Conservation (phyloP, 2,329 filamentous ascomycete genomes). For the Beauveria medogensis region DNA sequence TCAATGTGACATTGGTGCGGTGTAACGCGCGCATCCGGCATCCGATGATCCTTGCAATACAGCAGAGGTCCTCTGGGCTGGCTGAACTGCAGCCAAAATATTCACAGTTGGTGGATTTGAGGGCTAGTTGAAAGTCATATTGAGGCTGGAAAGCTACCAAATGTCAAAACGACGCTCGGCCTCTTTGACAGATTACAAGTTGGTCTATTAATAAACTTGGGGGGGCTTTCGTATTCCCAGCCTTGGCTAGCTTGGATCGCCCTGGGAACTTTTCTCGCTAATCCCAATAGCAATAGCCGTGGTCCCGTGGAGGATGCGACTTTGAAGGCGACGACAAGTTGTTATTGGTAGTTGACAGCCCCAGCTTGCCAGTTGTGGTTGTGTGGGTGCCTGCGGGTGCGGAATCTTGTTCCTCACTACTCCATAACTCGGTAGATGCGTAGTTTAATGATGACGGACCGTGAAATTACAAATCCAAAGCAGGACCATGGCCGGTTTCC, state of each 20-base stretch:
- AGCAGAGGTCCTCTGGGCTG: too few relatives aligned
- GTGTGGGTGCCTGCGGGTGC: background rate
- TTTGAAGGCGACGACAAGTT: background rate
- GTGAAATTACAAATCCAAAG: too few relatives aligned
- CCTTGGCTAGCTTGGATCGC: conserved; percentile 8
- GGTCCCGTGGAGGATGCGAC: background rate
- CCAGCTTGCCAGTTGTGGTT: background rate
- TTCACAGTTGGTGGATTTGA: too few relatives aligned
- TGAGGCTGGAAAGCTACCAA: background rate
- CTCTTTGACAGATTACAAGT: background rate
- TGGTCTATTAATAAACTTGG: conserved; percentile 2
- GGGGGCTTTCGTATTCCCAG: background rate
- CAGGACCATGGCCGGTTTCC: too few relatives aligned
- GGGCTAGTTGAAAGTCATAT: too few relatives aligned
- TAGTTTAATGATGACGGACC: too few relatives aligned
- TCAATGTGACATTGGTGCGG: too few relatives aligned
- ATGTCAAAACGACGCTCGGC: too few relatives aligned
- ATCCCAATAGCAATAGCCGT: background rate
- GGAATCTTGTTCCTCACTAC: background rate
- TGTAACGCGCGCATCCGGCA: too few relatives aligned
- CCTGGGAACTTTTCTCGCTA: background rate
- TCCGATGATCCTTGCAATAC: too few relatives aligned
- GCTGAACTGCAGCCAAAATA: too few relatives aligned
- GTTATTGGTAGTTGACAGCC: background rate
- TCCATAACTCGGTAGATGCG: background rate